Percentiles rank a stretch among this genome's conserved stretches.
Evolutionary conservation across 768 basidiomycete species (phyloP).

Genomic region (Leccinum longicurvipes): DNA sequence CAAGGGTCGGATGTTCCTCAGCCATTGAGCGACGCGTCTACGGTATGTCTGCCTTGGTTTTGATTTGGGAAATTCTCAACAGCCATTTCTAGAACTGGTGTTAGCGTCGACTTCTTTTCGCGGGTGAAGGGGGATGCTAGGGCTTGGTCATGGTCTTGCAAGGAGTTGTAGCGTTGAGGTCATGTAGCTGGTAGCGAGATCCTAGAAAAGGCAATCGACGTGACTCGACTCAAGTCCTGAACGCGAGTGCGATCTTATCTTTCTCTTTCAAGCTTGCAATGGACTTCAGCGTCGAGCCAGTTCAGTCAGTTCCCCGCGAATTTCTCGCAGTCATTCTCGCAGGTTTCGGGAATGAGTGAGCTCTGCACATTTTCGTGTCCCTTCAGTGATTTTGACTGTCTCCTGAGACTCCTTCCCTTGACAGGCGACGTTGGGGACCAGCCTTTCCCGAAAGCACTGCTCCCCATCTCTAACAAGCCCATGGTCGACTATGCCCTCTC

Average conservation of each 20-base stretch:
- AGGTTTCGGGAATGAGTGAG: slow-evolving; percentile 90
- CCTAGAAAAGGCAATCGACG: slow-evolving; percentile 22
- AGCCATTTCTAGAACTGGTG: neutral
- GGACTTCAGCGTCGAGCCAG: slow-evolving; percentile 60
- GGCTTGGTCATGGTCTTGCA: neutral
- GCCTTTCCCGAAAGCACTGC: slow-evolving; percentile 80
- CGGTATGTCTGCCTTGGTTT: slow-evolving; percentile 8
- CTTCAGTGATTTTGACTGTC: slow-evolving; percentile 1
- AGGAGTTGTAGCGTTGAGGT: neutral
- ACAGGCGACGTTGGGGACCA: slow-evolving; percentile 78
- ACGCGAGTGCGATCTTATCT: neutral
- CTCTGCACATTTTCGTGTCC: neutral
- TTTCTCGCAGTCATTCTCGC: slow-evolving; percentile 87
- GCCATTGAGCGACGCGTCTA: slow-evolving; percentile 51
- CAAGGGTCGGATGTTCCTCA: slow-evolving; percentile 78
- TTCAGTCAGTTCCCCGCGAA: slow-evolving; percentile 59
- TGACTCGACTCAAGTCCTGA: neutral
- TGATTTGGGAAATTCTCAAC: neutral
- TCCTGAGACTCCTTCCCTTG: slow-evolving; percentile 67
- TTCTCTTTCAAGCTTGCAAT: slow-evolving; percentile 32
- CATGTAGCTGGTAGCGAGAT: neutral
- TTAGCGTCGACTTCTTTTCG: neutral
- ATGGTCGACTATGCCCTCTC: slow-evolving; percentile 79
- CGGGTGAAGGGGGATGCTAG: neutral
- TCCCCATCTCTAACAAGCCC: slow-evolving; percentile 85